A percentile compares a stretch with the other conserved stretches of the same genome.
These are phyloP conservation scores for Lactifluus pinguis DNA, from an alignment of 768 basidiomycete species.

Conservation along the genomic window DNA sequence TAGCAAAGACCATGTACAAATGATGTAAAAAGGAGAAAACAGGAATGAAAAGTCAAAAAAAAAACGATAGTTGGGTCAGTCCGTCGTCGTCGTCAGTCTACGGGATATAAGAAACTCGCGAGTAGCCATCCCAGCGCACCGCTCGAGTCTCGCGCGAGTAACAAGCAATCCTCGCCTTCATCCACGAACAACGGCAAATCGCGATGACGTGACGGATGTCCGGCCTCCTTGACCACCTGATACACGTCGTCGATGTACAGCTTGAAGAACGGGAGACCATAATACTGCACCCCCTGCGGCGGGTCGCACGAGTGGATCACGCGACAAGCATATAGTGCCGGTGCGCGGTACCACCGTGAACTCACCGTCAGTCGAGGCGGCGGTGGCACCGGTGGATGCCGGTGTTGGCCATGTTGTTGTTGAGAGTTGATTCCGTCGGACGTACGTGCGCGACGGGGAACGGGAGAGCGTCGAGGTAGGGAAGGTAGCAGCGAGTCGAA, in stretches of 20 bases:
- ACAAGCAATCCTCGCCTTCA: conserved; percentile 65
- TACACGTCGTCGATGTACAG: conserved; percentile 54
- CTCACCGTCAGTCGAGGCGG: conserved; percentile 11
- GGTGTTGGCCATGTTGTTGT: conserved; percentile 18
- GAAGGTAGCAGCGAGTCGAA: conserved; percentile 1
- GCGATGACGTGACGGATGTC: conserved; percentile 66
- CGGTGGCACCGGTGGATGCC: conserved; percentile 19
- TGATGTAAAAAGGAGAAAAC: not conserved
- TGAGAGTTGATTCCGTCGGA: conserved; percentile 9
- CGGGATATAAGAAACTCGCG: conserved; percentile 69
- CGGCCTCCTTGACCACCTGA: conserved; percentile 64
- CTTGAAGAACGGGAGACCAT: conserved; percentile 68
- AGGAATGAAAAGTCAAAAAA: not conserved
- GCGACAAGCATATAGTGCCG: conserved; percentile 53
- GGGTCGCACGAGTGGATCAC: conserved; percentile 64
- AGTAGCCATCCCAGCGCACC: conserved; percentile 70
- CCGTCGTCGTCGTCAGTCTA: conserved; percentile 29
- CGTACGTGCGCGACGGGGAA: not conserved
- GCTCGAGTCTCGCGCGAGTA: conserved; percentile 52
- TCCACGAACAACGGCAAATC: conserved; percentile 73
- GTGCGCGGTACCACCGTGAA: conserved; percentile 17
- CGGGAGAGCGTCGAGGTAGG: conserved; percentile 9
- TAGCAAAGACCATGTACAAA: too few species aligned
- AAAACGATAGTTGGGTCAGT: not conserved
- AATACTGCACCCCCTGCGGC: conserved; percentile 55